Percentiles rank a stretch among this genome's conserved stretches.
These are phyloP conservation scores for Haplographium delicatum DNA, from an alignment of 495 filamentous ascomycete genomes.

Conservation along the genomic window DNA sequence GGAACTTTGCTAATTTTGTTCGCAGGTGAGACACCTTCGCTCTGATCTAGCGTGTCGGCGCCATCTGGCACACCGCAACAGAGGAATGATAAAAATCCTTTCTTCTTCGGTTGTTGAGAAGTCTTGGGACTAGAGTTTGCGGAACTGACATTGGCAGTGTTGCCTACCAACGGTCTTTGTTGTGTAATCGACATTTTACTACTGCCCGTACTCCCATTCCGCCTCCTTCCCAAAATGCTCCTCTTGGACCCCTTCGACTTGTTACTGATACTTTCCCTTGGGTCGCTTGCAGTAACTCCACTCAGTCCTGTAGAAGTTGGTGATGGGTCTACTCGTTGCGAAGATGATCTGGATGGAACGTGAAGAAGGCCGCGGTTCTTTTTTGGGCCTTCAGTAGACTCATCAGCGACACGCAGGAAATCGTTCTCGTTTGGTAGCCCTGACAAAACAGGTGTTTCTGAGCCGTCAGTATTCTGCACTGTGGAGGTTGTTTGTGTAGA, in stretches of 20 bases:
- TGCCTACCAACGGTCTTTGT: constrained; percentile 40
- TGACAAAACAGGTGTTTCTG: constrained; percentile 28
- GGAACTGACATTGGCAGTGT: constrained; percentile 30
- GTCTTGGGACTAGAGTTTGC: constrained; percentile 33
- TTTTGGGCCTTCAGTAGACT: constrained; percentile 26
- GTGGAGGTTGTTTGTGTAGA: constrained; percentile 24
- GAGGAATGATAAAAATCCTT: constrained; percentile 65
- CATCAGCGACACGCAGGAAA: constrained; percentile 36
- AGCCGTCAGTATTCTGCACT: constrained; percentile 35
- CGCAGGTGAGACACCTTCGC: constrained; percentile 54
- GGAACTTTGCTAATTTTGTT: constrained; percentile 56
- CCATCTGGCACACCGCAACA: constrained; percentile 71
- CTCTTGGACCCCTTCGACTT: constrained; percentile 58
- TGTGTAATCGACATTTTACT: constrained; percentile 48
- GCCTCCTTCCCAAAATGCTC: constrained; percentile 61
- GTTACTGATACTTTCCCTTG: constrained; percentile 53
- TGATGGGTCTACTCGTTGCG: constrained; percentile 58
- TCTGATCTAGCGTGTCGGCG: constrained; percentile 55
- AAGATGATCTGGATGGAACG: constrained; percentile 64
- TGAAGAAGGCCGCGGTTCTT: constrained; percentile 59
- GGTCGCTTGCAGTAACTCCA: constrained; percentile 59
- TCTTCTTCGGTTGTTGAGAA: constrained; percentile 52
- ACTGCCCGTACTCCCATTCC: constrained; percentile 64
- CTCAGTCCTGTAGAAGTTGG: constrained; percentile 57
- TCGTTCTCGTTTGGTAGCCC: constrained; percentile 41